Conservation (phyloP, 305 asterid genomes). For the Plantago rigida region DNA sequence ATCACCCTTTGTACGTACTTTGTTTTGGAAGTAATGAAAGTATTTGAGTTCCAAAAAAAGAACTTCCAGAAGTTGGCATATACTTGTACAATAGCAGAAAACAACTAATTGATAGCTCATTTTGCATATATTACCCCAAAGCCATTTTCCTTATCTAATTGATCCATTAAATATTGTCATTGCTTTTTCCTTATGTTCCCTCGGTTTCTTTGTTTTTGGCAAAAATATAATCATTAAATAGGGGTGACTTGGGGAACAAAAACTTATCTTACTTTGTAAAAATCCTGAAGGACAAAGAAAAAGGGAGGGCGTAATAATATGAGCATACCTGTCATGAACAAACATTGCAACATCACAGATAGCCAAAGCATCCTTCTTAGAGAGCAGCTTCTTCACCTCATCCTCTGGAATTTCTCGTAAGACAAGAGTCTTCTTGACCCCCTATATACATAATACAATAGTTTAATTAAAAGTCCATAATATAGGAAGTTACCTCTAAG, state of each 20-base stretch:
- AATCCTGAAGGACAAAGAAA: too few species aligned
- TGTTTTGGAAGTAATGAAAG: too few species aligned
- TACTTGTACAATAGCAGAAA: background rate
- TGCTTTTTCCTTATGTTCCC: too few species aligned
- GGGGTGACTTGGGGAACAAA: too few species aligned
- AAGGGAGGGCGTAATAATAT: background rate
- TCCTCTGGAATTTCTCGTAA: slow-evolving; percentile 83
- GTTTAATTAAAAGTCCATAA: background rate
- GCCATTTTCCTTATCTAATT: too few species aligned
- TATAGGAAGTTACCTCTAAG: too few species aligned
- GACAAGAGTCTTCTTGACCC: slow-evolving; percentile 63
- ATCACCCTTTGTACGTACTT: too few species aligned
- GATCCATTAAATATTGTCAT: too few species aligned
- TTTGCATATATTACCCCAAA: background rate
- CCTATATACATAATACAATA: slow-evolving; percentile 38
- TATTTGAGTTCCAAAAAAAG: too few species aligned
- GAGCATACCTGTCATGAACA: slow-evolving; percentile 81
- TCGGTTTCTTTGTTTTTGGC: too few species aligned
- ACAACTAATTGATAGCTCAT: background rate
- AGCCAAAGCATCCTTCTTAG: slow-evolving; percentile 70
- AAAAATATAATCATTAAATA: too few species aligned
- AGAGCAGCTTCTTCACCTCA: slow-evolving; percentile 58
- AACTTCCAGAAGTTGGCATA: background rate
- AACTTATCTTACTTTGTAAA: too few species aligned
- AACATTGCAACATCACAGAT: slow-evolving; percentile 82